A percentile compares a stretch with the other conserved stretches of the same genome.
Evolutionary conservation across 768 basidiomycete species (phyloP).

Genomic region (Russula sp.): DNA sequence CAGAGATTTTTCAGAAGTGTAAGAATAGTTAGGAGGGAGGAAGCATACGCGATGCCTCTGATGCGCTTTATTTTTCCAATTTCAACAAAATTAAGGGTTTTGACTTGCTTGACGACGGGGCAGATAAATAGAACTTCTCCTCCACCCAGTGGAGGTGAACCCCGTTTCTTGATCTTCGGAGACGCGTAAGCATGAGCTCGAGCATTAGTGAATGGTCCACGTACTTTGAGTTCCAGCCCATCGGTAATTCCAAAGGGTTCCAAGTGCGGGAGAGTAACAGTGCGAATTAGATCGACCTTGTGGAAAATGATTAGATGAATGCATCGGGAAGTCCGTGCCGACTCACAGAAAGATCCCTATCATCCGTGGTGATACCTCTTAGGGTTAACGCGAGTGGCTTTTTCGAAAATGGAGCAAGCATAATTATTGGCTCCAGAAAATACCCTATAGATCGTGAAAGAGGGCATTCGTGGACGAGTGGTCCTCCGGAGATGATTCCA

Average conservation of each 20-base stretch:
- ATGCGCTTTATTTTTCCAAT: slow-evolving; percentile 91
- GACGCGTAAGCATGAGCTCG: not conserved
- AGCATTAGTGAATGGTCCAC: slow-evolving; percentile 27
- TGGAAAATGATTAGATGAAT: not conserved
- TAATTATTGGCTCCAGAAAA: slow-evolving; percentile 86
- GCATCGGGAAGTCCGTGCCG: slow-evolving; percentile 1
- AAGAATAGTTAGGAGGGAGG: slow-evolving; percentile 5
- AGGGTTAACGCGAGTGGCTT: slow-evolving; percentile 77
- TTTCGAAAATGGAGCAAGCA: slow-evolving; percentile 92
- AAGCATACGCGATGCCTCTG: slow-evolving; percentile 86
- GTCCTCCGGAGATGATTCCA: slow-evolving; percentile 84
- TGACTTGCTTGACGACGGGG: slow-evolving; percentile 86
- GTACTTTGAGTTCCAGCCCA: slow-evolving; percentile 82
- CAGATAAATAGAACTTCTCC: slow-evolving; percentile 94
- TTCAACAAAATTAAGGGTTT: slow-evolving; percentile 89
- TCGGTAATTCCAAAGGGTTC: slow-evolving; percentile 89
- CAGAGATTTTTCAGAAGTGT: slow-evolving; percentile 2
- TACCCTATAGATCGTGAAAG: slow-evolving; percentile 88
- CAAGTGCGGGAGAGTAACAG: slow-evolving; percentile 86
- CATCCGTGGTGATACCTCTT: slow-evolving; percentile 89
- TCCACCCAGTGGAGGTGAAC: slow-evolving; percentile 85
- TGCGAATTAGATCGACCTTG: slow-evolving; percentile 85
- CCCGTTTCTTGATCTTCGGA: slow-evolving; percentile 89
- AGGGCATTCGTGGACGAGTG: slow-evolving; percentile 82
- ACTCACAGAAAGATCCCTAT: slow-evolving; percentile 83